Evolutionary conservation across 805 yeast genomes (phyloP).

Genomic region (Candida yuanshanica): DNA sequence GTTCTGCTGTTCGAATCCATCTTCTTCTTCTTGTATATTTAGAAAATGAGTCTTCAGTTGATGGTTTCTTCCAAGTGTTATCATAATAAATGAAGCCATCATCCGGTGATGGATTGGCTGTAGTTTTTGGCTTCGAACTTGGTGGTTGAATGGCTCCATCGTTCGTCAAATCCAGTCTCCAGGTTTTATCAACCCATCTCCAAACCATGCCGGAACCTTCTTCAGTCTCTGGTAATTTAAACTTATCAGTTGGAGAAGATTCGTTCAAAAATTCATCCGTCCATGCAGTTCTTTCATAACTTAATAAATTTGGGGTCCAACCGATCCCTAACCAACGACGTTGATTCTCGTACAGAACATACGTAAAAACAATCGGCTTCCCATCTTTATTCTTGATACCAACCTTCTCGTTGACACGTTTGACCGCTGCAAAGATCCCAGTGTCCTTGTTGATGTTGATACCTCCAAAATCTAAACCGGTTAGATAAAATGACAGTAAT

Average conservation of each 20-base stretch:
- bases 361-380: conserved; percentile 73
- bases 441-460: conserved; percentile 35
- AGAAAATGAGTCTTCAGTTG: conserved; percentile 80
- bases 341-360: conserved; percentile 90
- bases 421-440: conserved; percentile 37
- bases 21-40: conserved; percentile 92
- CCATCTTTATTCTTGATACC: conserved; percentile 30
- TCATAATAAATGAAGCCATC: conserved; percentile 89
- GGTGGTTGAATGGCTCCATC: conserved; percentile 78
- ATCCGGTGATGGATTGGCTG: conserved; percentile 66
- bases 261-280: conserved; percentile 94
- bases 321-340: conserved; percentile 97
- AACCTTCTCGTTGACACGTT: conserved; percentile 32
- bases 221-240: conserved; percentile 75
- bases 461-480: conserved; percentile 76
- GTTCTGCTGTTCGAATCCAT: conserved; percentile 93
- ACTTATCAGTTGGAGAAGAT: conserved; percentile 67
- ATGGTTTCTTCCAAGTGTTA: conserved; percentile 90
- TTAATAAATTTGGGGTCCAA: conserved; percentile 88
- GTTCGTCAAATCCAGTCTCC: conserved; percentile 87
- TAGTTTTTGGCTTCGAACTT: conserved; percentile 46
- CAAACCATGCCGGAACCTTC: conserved; percentile 67
- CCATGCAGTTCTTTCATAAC: conserved; percentile 95
- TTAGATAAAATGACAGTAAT: conserved; percentile 67
- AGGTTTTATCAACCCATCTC: conserved; percentile 92